These are phyloP conservation scores for Clonostachys byssicola DNA, from an alignment of 2,329 filamentous ascomycete species.

Conservation along the genomic window DNA sequence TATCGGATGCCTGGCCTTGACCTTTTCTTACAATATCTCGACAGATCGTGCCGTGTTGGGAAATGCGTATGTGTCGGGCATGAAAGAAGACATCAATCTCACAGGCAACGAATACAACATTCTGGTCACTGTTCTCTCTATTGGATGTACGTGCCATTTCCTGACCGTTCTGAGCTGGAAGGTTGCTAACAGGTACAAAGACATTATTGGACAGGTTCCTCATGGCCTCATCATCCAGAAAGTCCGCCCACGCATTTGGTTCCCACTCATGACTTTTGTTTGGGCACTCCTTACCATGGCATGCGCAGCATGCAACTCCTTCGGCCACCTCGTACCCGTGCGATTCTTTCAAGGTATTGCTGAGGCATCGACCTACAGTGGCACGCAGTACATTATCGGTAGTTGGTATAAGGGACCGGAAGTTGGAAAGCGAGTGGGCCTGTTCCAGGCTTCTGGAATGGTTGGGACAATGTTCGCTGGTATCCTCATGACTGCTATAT, in stretches of 20 bases:
- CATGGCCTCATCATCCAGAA: constrained; percentile 42
- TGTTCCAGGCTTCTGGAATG: constrained; percentile 53
- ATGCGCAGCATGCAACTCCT: constrained; percentile 12
- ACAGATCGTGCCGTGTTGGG: constrained; percentile 8
- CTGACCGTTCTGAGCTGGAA: not conserved
- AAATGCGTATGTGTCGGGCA: constrained; percentile 39
- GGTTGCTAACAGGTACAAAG: not conserved
- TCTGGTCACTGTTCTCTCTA: constrained; percentile 10
- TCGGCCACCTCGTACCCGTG: constrained; percentile 13
- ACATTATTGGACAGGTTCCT: constrained; percentile 35
- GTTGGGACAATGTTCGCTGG: constrained; percentile 54
- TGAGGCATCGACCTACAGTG: constrained; percentile 16
- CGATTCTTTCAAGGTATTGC: constrained; percentile 15
- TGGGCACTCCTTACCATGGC: constrained; percentile 41
- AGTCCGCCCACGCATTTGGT: constrained; percentile 41
- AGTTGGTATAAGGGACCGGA: constrained; percentile 50
- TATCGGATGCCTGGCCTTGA: constrained; percentile 4
- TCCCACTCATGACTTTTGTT: constrained; percentile 38
- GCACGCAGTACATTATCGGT: constrained; percentile 25
- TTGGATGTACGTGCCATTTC: constrained; percentile 10
- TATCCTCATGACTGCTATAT: constrained; percentile 42
- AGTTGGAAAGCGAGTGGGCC: constrained; percentile 51
- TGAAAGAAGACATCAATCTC: constrained; percentile 34
- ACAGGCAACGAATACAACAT: constrained; percentile 29
- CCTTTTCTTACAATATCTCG: not conserved